Conservation (phyloP, 1,284 basidiomycete species). For the Sporisorium graminicola region DNA sequence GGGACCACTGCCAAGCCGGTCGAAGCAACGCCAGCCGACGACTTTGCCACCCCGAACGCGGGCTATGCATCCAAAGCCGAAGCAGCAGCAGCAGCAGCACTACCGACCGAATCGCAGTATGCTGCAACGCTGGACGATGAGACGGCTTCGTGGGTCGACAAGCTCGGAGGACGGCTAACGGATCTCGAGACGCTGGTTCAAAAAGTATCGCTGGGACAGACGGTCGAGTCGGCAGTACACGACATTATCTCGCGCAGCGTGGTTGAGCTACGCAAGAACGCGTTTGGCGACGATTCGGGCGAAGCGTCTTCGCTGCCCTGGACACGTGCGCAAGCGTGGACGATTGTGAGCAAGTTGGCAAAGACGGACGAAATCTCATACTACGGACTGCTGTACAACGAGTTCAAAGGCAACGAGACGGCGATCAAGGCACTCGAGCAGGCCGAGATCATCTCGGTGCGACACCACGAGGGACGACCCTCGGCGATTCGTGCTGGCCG, state of each 20-base stretch:
- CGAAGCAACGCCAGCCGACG: conserved; percentile 1
- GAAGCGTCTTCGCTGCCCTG: conserved; percentile 86
- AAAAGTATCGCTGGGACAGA: conserved; percentile 60
- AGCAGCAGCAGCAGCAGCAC: neutral
- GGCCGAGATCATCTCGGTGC: conserved; percentile 86
- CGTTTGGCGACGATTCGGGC: conserved; percentile 89
- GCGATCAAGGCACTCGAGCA: conserved; percentile 88
- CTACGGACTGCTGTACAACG: conserved; percentile 83
- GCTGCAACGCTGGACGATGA: conserved; percentile 38
- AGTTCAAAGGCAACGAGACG: conserved; percentile 90
- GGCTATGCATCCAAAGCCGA: neutral
- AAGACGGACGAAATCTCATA: conserved; percentile 82
- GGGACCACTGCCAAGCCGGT: conserved; percentile 3
- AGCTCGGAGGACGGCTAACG: conserved; percentile 64
- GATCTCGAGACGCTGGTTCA: conserved; percentile 64
- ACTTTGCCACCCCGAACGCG: conserved; percentile 10
- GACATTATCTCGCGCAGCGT: conserved; percentile 78
- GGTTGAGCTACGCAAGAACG: conserved; percentile 86
- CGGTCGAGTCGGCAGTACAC: conserved; percentile 54
- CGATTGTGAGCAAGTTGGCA: conserved; percentile 81
- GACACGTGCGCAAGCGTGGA: conserved; percentile 90
- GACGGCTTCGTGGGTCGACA: conserved; percentile 60
- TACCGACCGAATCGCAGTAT: conserved; percentile 13
- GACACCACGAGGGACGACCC: conserved; percentile 84
- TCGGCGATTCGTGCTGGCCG: conserved; percentile 87